These are phyloP conservation scores for Hericium rajendrae DNA, from an alignment of 768 basidiomycete genomes.

Conservation along the genomic window DNA sequence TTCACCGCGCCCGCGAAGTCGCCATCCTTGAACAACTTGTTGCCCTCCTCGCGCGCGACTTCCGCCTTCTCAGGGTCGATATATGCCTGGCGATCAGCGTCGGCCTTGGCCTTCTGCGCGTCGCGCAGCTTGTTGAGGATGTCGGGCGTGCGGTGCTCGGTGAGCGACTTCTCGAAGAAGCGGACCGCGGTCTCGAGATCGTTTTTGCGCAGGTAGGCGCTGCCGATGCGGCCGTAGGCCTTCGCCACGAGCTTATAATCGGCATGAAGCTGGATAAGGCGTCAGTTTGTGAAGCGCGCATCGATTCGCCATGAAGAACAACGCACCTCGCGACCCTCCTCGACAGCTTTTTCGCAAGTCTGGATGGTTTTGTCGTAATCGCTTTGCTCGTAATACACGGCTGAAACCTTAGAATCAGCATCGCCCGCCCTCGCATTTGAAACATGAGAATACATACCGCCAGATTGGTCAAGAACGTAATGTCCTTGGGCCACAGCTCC, in stretches of 20 bases:
- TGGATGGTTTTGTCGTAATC: conserved; percentile 89
- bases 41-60: conserved; percentile 84
- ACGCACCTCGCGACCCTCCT: conserved; percentile 76
- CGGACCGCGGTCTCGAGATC: conserved; percentile 76
- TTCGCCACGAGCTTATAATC: conserved; percentile 96
- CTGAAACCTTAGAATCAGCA: conserved; percentile 27
- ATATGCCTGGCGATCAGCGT: conserved; percentile 75
- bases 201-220: conserved; percentile 71
- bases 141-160: conserved; percentile 94
- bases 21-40: conserved; percentile 82
- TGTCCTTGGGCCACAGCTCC: conserved; percentile 88
- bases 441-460: conserved; percentile 35
- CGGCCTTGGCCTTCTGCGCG: conserved; percentile 67
- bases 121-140: conserved; percentile 85
- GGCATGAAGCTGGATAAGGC: conserved; percentile 51
- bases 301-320: too few species aligned
- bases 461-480: conserved; percentile 88
- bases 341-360: conserved; percentile 91
- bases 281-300: too few species aligned
- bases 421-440: background rate
- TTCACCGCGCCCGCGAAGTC: conserved; percentile 90
- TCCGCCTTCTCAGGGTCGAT: conserved; percentile 80
- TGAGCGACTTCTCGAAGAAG: conserved; percentile 86
- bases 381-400: conserved; percentile 89
- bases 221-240: conserved; percentile 84